Evolutionary conservation across 495 filamentous ascomycete genomes (phyloP).

Genomic region (Pseudevernia furfuracea): DNA sequence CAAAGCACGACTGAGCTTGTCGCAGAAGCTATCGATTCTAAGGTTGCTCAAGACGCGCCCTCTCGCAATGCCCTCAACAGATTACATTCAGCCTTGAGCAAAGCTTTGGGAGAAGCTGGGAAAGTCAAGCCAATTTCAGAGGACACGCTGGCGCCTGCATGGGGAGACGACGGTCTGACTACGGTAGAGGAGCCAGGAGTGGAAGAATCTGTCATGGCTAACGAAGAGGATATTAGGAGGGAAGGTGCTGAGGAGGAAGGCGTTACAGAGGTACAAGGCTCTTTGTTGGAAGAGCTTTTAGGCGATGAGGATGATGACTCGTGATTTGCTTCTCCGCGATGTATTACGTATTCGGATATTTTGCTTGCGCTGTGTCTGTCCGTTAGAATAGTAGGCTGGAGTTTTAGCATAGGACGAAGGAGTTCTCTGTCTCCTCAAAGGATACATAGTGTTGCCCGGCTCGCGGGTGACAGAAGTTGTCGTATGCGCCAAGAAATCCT

Average conservation of each 20-base stretch:
- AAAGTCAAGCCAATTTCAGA: conserved; percentile 2
- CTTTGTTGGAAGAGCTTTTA: conserved; percentile 24
- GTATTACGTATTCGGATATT: not conserved
- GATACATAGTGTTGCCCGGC: too few species aligned
- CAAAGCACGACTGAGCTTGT: conserved; percentile 44
- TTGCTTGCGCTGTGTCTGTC: not conserved
- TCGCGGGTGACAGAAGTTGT: too few species aligned
- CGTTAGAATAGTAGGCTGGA: not conserved
- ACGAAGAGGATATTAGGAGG: conserved; percentile 10
- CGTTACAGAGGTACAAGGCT: conserved; percentile 9
- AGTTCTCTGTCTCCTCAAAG: too few species aligned
- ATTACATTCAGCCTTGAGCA: conserved; percentile 54
- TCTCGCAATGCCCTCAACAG: conserved; percentile 72
- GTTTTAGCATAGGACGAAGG: not conserved
- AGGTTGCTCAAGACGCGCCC: conserved; percentile 60
- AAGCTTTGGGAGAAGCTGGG: conserved; percentile 35
- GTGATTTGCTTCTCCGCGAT: not conserved
- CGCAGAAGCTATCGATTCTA: conserved; percentile 60
- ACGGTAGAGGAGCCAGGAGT: not conserved
- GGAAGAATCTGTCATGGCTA: conserved; percentile 10
- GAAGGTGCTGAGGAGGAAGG: conserved; percentile 7
- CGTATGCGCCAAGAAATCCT: too few species aligned
- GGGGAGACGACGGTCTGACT: conserved; percentile 8
- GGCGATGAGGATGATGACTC: conserved; percentile 12
- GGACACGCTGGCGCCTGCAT: conserved; percentile 8